phyloP scores from a whole-genome alignment of 805 yeast genomes.

The Yarrowia alimentaria region DNA sequence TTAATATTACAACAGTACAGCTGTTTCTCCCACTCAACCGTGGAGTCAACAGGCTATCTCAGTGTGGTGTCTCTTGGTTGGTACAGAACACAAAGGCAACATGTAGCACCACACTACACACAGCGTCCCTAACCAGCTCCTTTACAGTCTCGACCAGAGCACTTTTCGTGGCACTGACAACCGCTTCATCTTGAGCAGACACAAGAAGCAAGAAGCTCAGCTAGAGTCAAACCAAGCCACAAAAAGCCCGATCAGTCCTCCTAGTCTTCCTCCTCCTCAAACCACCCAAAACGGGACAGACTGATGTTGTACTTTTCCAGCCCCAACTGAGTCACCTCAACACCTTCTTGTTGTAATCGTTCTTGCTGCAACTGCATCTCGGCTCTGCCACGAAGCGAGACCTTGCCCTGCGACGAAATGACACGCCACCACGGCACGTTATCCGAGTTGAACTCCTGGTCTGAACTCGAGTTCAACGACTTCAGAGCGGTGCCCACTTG shows the following conservation, averaged over 20 bases:
- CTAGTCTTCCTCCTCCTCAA: conserved; percentile 35
- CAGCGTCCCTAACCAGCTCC: no score
- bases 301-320: conserved; percentile 40
- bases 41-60: no score
- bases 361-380: conserved; percentile 51
- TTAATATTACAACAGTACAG: no score
- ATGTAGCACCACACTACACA: no score
- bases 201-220: no score
- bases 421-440: conserved; percentile 83
- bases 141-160: no score
- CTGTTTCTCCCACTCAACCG: no score
- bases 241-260: background rate
- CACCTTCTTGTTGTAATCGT: conserved; percentile 49
- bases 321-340: conserved; percentile 37
- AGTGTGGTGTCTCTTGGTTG: no score
- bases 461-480: conserved; percentile 41
- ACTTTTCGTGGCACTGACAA: no score
- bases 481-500: conserved; percentile 74
- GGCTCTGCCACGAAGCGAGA: conserved; percentile 47
- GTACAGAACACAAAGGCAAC: no score
- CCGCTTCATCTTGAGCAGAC: no score
- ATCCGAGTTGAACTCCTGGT: conserved; percentile 36
- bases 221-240: no score
- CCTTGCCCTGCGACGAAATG: conserved; percentile 58
- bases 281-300: conserved; percentile 62